These are phyloP conservation scores for Diatrype stigma DNA, from an alignment of 2,329 filamentous ascomycete genomes.

Conservation along the genomic window DNA sequence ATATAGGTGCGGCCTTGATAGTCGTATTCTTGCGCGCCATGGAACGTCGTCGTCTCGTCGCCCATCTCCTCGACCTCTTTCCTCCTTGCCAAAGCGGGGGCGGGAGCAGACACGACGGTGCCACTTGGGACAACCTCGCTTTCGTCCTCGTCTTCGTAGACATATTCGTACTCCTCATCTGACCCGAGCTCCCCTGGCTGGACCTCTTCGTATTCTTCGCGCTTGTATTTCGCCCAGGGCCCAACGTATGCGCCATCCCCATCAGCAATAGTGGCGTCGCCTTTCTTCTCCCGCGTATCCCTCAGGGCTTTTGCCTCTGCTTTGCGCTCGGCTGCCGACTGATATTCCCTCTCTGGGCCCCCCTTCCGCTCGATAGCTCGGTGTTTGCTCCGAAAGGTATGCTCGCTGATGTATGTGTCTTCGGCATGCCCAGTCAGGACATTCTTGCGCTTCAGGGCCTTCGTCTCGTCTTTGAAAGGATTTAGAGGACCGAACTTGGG, in stretches of 20 bases:
- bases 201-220: conserved; percentile 69
- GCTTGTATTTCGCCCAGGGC: conserved; percentile 84
- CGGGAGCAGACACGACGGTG: conserved; percentile 54
- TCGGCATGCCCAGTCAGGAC: conserved; percentile 81
- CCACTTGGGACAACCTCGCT: conserved; percentile 66
- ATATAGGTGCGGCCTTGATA: conserved; percentile 97
- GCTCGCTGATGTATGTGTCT: conserved; percentile 84
- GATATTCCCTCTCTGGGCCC: conserved; percentile 52
- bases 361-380: conserved; percentile 71
- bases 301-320: conserved; percentile 65
- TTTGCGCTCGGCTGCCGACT: conserved; percentile 57
- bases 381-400: conserved; percentile 84
- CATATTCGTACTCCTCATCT: conserved; percentile 74
- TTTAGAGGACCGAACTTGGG: conserved; percentile 67
- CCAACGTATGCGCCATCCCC: conserved; percentile 87
- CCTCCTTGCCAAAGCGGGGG: conserved; percentile 48
- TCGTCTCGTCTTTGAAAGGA: conserved; percentile 65
- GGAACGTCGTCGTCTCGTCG: conserved; percentile 81
- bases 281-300: conserved; percentile 78
- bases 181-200: conserved; percentile 73
- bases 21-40: conserved; percentile 78
- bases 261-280: conserved; percentile 77
- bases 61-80: conserved; percentile 57
- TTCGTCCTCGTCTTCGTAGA: conserved; percentile 70
- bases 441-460: conserved; percentile 69